Evolutionary conservation across 2,329 filamentous ascomycete genomes (phyloP).

Genomic region (Penicillium expansum): DNA sequence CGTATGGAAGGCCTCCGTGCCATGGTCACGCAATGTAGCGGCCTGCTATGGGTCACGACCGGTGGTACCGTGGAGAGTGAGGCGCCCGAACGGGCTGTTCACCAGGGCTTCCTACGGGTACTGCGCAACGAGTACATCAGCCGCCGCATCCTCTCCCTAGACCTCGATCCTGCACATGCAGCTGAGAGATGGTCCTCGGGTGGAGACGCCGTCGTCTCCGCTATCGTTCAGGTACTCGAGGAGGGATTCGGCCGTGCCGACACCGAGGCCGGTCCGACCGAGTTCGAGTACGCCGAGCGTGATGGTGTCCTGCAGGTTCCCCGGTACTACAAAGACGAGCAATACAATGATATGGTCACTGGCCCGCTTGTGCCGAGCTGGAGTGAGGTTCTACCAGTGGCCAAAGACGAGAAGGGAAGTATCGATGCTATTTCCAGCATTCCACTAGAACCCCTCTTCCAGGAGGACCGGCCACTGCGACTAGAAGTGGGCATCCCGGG

Average conservation of each 20-base stretch:
- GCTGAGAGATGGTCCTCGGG: no score
- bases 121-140: not conserved
- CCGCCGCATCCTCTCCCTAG: not conserved
- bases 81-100: no score
- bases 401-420: no score
- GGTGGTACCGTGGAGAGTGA: not conserved
- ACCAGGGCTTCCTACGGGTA: not conserved
- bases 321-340: not conserved
- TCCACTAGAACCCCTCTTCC: not conserved
- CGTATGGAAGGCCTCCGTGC: not conserved
- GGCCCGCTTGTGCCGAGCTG: not conserved
- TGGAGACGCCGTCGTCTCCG: not conserved
- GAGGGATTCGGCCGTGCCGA: not conserved
- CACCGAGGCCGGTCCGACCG: not conserved
- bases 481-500: not conserved
- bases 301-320: not conserved
- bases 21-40: not conserved
- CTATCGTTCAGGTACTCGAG: not conserved
- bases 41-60: not conserved
- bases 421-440: no score
- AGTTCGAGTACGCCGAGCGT: not conserved
- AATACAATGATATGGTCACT: not conserved
- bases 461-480: not conserved
- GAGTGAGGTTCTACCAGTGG: no score
- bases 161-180: not conserved